Evolutionary conservation across 371 early-diverging fungal species (phyloP).

Genomic region (Caulochytrium protostelioides): DNA sequence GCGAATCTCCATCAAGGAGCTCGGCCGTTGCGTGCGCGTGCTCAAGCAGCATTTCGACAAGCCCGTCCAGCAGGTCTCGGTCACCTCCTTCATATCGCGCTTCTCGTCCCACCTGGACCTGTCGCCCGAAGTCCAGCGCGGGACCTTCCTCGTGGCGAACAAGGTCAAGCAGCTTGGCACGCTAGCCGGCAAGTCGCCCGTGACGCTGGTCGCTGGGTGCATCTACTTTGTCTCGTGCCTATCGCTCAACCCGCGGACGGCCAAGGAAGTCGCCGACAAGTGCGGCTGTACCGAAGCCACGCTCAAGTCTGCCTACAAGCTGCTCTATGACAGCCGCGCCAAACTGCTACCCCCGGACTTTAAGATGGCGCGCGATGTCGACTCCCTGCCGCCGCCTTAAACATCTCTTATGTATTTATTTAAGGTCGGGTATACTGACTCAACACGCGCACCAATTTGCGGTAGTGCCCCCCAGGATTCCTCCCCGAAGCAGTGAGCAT

Average conservation of each 20-base stretch:
- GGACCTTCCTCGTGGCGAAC: slow-evolving; percentile 44
- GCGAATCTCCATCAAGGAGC: slow-evolving; percentile 74
- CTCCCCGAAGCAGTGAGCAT: no score
- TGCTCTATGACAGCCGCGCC: slow-evolving; percentile 36
- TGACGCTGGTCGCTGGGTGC: slow-evolving; percentile 76
- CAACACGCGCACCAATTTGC: no score
- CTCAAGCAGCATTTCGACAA: slow-evolving; percentile 39
- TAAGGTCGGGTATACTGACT: no score
- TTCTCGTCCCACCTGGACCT: slow-evolving; percentile 63
- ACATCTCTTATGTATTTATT: no score
- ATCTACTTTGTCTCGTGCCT: slow-evolving; percentile 65
- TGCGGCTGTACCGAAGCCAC: slow-evolving; percentile 80
- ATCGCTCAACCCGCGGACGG: slow-evolving; percentile 34
- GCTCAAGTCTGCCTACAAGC: slow-evolving; percentile 61
- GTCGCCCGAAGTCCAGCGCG: slow-evolving; percentile 45
- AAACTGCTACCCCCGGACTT: slow-evolving; percentile 28
- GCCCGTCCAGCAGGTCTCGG: slow-evolving; percentile 40
- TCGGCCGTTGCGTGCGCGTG: slow-evolving; percentile 67
- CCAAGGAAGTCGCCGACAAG: slow-evolving; percentile 54
- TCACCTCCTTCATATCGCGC: slow-evolving; percentile 61
- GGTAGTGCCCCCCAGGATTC: no score
- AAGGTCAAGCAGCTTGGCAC: slow-evolving; percentile 53
- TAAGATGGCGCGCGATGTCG: background rate
- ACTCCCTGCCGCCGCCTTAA: background rate
- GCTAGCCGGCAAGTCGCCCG: slow-evolving; percentile 72